Percentiles rank a stretch among this genome's conserved stretches.
phyloP scores from a whole-genome alignment of 2,329 filamentous ascomycete genomes.

The Exophiala oligosperma region DNA sequence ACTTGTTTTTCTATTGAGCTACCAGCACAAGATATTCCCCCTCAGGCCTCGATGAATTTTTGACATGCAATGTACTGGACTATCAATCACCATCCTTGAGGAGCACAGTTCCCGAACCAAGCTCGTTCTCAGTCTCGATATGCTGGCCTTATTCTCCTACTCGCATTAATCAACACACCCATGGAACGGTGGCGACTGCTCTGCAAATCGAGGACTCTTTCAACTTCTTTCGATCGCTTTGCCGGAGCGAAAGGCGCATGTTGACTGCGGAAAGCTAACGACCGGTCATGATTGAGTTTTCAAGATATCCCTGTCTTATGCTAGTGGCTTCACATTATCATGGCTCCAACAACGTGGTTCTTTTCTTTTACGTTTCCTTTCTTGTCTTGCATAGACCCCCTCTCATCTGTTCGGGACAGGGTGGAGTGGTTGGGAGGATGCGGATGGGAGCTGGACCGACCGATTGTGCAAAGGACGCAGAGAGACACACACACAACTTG shows the following conservation, averaged over 20 bases:
- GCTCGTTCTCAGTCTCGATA: too few species aligned
- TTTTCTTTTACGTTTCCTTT: slow-evolving; percentile 10
- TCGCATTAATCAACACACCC: background rate
- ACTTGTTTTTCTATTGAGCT: background rate
- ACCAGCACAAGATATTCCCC: background rate
- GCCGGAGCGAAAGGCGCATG: background rate
- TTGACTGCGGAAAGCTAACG: slow-evolving; percentile 3
- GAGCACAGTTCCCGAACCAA: too few species aligned
- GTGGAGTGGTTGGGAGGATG: background rate
- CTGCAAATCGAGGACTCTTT: background rate
- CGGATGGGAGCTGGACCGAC: background rate
- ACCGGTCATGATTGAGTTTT: slow-evolving; percentile 22
- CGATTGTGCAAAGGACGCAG: too few species aligned
- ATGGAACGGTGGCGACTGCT: background rate
- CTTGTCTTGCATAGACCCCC: slow-evolving; percentile 24
- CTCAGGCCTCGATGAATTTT: background rate
- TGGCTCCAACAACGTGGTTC: background rate
- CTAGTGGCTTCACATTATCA: slow-evolving; percentile 1
- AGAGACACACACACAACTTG: too few species aligned
- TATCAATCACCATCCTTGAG: background rate
- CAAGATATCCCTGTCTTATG: slow-evolving; percentile 20
- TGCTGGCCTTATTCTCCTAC: background rate
- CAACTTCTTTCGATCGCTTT: background rate
- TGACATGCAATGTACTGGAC: background rate
- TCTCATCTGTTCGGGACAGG: background rate